phyloP scores from a whole-genome alignment of 2,329 filamentous ascomycete species.

The Ramularia collo-cygni region DNA sequence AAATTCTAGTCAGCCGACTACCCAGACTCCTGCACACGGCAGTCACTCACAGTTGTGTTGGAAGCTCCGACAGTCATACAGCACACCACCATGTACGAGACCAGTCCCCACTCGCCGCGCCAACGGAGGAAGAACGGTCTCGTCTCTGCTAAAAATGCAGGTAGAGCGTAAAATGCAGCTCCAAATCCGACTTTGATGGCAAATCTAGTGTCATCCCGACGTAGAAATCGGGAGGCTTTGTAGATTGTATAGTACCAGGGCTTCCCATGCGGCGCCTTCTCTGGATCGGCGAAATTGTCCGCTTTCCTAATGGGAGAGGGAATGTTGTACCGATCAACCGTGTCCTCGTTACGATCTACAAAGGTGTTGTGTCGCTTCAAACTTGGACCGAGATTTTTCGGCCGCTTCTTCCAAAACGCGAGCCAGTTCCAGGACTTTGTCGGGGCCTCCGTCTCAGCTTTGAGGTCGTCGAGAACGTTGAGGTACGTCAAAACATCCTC shows the following conservation, averaged over 20 bases:
- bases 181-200: constrained; percentile 91
- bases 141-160: constrained; percentile 74
- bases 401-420: constrained; percentile 57
- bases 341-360: constrained; percentile 22
- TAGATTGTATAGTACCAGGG: constrained; percentile 45
- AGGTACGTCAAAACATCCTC: constrained; percentile 82
- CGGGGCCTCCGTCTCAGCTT: constrained; percentile 55
- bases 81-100: constrained; percentile 97
- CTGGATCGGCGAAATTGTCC: constrained; percentile 25
- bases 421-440: constrained; percentile 75
- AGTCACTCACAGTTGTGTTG: constrained; percentile 74
- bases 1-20: no score
- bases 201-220: constrained; percentile 64
- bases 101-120: constrained; percentile 91
- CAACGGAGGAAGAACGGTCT: constrained; percentile 76
- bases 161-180: constrained; percentile 79
- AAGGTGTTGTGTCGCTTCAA: constrained; percentile 14
- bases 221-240: constrained; percentile 49
- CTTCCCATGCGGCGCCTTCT: constrained; percentile 17
- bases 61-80: constrained; percentile 95
- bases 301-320: constrained; percentile 25
- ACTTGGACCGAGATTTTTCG: constrained; percentile 3
- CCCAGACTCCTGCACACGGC: no score
- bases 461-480: constrained; percentile 77
- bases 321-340: constrained; percentile 19